phyloP scores from a whole-genome alignment of 352 stramenopile genomes.

The Phytopythium kandeliae region DNA sequence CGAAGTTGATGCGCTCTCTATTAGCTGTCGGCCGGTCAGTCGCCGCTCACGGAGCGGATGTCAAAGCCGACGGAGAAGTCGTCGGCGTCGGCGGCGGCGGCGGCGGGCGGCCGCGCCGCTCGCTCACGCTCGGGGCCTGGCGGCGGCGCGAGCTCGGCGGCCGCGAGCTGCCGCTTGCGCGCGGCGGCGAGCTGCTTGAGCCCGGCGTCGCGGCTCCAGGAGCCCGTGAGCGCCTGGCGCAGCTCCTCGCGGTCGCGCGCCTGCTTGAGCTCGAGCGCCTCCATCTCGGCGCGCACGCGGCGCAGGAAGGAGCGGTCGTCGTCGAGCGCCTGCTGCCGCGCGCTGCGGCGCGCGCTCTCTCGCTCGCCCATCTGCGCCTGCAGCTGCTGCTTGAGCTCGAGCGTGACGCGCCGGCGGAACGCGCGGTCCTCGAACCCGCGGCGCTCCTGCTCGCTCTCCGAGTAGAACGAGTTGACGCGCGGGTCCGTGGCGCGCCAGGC shows the following conservation, averaged over 20 bases:
- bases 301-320: conserved; percentile 56
- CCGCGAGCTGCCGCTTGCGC: conserved; percentile 55
- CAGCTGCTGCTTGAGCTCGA: conserved; percentile 51
- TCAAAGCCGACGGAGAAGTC: conserved; percentile 76
- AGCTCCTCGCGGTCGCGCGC: conserved; percentile 42
- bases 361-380: conserved; percentile 55
- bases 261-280: conserved; percentile 56
- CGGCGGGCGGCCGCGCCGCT: conserved; percentile 4
- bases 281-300: conserved; percentile 49
- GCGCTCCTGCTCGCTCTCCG: conserved; percentile 37
- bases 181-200: conserved; percentile 61
- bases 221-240: conserved; percentile 48
- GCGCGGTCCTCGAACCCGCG: conserved; percentile 48
- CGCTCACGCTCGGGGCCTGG: conserved; percentile 2
- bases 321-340: conserved; percentile 33
- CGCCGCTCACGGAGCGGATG: conserved; percentile 46
- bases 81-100: conserved; percentile 12
- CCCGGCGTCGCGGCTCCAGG: conserved; percentile 53
- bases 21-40: conserved; percentile 7
- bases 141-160: conserved; percentile 29
- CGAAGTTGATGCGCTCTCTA: too few relatives aligned
- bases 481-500: conserved; percentile 29
- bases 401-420: conserved; percentile 30
- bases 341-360: conserved; percentile 33
- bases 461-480: conserved; percentile 52